Evolutionary conservation across 148 eudicot genomes (phyloP).

Genomic region (Silene latifolia): DNA sequence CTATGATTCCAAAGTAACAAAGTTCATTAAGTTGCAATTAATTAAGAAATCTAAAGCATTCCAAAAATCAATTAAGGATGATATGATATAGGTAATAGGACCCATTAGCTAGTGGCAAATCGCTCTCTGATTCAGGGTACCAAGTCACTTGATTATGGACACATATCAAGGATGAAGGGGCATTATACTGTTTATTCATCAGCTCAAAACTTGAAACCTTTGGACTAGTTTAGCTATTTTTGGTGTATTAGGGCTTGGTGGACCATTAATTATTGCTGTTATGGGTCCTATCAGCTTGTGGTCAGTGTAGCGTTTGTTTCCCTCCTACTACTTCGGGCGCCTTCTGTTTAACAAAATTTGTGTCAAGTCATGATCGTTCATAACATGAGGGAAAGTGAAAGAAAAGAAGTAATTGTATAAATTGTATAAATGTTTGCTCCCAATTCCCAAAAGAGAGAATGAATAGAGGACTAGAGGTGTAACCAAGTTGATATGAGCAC

Average conservation of each 20-base stretch:
- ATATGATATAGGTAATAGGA: slow-evolving; percentile 18
- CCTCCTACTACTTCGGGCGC: slow-evolving; percentile 9
- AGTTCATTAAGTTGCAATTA: slow-evolving; percentile 9
- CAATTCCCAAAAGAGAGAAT: background rate
- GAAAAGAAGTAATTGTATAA: background rate
- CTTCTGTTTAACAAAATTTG: background rate
- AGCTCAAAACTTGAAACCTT: slow-evolving; percentile 12
- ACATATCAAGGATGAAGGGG: slow-evolving; percentile 18
- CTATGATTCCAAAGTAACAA: slow-evolving; percentile 1
- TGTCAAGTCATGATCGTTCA: background rate
- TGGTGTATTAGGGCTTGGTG: slow-evolving; percentile 13
- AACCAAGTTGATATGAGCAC: too few relatives aligned
- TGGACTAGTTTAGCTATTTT: slow-evolving; percentile 19
- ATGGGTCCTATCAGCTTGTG: slow-evolving; percentile 21
- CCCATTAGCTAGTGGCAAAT: slow-evolving; percentile 28
- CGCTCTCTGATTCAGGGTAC: slow-evolving; percentile 28
- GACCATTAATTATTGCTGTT: slow-evolving; percentile 13
- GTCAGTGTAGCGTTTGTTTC: slow-evolving; percentile 21
- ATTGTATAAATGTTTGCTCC: background rate
- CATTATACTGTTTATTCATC: slow-evolving; percentile 21
- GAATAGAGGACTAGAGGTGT: background rate
- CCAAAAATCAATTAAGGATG: slow-evolving; percentile 17
- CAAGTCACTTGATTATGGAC: slow-evolving; percentile 27
- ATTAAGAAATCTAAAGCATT: slow-evolving; percentile 5
- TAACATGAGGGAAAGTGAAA: slow-evolving; percentile 1